Evolutionary conservation across 169 alveolate genomes (phyloP).

Genomic region (Plasmodium knowlesi): DNA sequence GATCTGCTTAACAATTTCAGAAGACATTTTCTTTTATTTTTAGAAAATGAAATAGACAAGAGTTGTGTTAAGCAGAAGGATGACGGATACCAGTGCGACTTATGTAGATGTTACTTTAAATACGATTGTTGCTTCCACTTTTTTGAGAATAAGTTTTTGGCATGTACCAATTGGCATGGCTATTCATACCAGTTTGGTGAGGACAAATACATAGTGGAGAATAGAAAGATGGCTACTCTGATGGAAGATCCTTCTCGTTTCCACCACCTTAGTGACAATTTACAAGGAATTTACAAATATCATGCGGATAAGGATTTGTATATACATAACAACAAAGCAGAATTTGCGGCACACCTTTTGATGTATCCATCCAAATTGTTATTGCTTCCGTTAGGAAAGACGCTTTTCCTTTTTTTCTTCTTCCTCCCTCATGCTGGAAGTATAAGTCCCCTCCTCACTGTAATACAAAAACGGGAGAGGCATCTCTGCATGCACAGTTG

Average conservation of each 20-base stretch:
- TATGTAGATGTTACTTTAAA: constrained; percentile 52
- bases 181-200: not conserved
- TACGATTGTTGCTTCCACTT: constrained; percentile 12
- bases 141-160: constrained; percentile 9
- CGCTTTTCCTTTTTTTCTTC: constrained; percentile 48
- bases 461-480: not conserved
- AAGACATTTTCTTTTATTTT: not conserved
- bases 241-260: not conserved
- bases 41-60: constrained; percentile 44
- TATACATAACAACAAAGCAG: constrained; percentile 41
- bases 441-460: constrained; percentile 4
- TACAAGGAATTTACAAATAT: constrained; percentile 42
- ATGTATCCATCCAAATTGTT: constrained; percentile 40
- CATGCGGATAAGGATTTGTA: constrained; percentile 12
- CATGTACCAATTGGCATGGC: not conserved
- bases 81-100: constrained; percentile 10
- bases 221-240: not conserved
- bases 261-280: not conserved
- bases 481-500: not conserved
- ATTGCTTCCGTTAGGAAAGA: constrained; percentile 37
- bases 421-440: constrained; percentile 52
- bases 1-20: constrained; percentile 18
- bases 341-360: not conserved
- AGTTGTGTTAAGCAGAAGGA: constrained; percentile 20
- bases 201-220: constrained; percentile 35